Evolutionary conservation across 1,284 basidiomycete species (phyloP).

Genomic region (Clitocybe nebularis): DNA sequence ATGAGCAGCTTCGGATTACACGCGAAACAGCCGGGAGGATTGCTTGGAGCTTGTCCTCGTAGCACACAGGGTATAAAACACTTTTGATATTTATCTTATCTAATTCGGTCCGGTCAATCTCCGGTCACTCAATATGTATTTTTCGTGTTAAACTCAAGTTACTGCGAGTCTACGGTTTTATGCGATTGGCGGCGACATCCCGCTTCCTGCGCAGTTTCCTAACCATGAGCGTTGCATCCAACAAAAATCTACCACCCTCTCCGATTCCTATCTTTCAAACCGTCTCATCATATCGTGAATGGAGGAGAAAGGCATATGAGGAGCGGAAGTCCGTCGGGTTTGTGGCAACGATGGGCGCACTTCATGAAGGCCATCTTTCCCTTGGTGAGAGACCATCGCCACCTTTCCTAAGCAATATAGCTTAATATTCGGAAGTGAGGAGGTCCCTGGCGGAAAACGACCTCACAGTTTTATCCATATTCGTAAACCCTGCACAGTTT

Average conservation of each 20-base stretch:
- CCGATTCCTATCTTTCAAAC: slow-evolving; percentile 77
- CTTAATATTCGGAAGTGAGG: slow-evolving; percentile 40
- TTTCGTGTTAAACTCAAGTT: too few relatives aligned
- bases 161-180: too few relatives aligned
- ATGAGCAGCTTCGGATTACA: too few relatives aligned
- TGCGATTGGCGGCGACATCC: background rate
- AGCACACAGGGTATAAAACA: too few relatives aligned
- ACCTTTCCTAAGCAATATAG: background rate
- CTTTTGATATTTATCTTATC: too few relatives aligned
- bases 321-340: slow-evolving; percentile 77
- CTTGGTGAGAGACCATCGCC: slow-evolving; percentile 56
- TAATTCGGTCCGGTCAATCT: background rate
- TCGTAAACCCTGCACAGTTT: slow-evolving; percentile 98
- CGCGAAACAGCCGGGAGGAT: too few relatives aligned
- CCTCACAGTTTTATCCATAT: slow-evolving; percentile 90
- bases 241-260: slow-evolving; percentile 36
- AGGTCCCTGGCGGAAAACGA: slow-evolving; percentile 78
- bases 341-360: slow-evolving; percentile 96
- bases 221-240: slow-evolving; percentile 8
- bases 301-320: slow-evolving; percentile 66
- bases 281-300: slow-evolving; percentile 68
- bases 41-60: too few relatives aligned
- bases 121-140: too few relatives aligned
- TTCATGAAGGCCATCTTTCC: slow-evolving; percentile 90
- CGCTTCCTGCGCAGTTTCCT: background rate